Evolutionary conservation across 805 yeast genomes (phyloP).

Genomic region (Pichia pseudocactophila): DNA sequence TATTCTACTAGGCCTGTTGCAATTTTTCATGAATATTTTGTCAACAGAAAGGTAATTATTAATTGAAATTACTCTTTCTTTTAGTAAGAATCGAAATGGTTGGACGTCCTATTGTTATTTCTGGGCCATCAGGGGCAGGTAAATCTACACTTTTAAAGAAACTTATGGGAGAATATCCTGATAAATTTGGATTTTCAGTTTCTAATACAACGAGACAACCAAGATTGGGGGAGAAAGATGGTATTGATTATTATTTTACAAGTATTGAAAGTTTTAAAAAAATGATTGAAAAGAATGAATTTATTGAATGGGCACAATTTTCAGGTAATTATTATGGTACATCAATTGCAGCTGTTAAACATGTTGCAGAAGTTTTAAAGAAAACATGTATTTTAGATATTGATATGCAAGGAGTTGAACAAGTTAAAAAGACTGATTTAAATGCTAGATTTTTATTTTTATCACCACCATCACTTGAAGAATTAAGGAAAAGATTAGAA

Average conservation of each 20-base stretch:
- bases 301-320: constrained; percentile 97
- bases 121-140: constrained; percentile 97
- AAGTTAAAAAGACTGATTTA: constrained; percentile 74
- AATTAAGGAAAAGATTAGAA: constrained; percentile 61
- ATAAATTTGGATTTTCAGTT: constrained; percentile 85
- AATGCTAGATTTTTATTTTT: constrained; percentile 81
- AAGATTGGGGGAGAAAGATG: constrained; percentile 84
- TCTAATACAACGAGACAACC: constrained; percentile 91
- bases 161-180: constrained; percentile 84
- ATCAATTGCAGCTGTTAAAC: constrained; percentile 73
- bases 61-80: too few species aligned
- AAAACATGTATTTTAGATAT: constrained; percentile 87
- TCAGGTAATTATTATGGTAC: constrained; percentile 98
- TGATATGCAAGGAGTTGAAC: constrained; percentile 98
- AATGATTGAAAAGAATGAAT: constrained; percentile 64
- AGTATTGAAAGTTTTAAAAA: constrained; percentile 72
- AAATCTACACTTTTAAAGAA: constrained; percentile 89
- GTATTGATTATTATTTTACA: constrained; percentile 82
- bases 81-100: constrained; percentile 6
- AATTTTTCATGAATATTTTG: too few species aligned
- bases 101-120: constrained; percentile 79
- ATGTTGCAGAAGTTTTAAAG: constrained; percentile 51
- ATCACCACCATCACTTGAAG: constrained; percentile 88
- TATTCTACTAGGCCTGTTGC: too few species aligned
- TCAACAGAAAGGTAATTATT: too few species aligned